Base-by-base conservation (phyloP, 1,139 yeast species). In the Petasospora rhodanensis region DNA sequence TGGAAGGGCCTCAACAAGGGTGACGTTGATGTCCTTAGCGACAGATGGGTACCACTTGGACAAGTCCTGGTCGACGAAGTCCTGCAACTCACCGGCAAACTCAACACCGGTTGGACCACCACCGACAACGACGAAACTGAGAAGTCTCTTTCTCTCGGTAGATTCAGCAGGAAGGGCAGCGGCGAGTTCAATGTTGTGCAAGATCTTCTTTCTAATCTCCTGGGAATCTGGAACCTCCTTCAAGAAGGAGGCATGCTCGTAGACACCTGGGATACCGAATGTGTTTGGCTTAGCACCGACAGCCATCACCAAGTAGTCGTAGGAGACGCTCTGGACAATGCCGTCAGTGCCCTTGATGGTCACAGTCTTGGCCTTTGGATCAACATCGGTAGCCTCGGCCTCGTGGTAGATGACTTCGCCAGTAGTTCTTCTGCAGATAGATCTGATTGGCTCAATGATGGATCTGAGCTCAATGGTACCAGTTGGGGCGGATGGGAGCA, bases 21-120 rank as follows among this genome's bases (percentile, higher is more conserved):
- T 76, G 38, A 89, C 89, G 51, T 78, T 73, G 57, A 87, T 74
- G 56, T 89, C 96, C 53, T 70, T 67, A 45, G 87, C 79, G 48
- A 87, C 74, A 52, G 75, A 85, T 30, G 96, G 96, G 66, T 83
- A 79, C 93, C 94, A 85, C 62, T 79, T 82, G 52, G 67, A 68
- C 66, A 89, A 70, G 61, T 89, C 96, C 61, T 86, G 94, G 60
- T 84, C 93, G 47, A 87, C 81, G 62, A 85, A 89, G 62, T 89
- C 97, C 62, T 84, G 94, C 51, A 89, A 66, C 63, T 89, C 96
- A 54, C 95, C 96, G 46, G 96, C 95, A 54, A 84, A 83, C 61
- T 87, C 96, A 43, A 87, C 96, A 64, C 96, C 96, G 34, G 96
- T 87, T 55, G 96, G 95, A 43, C 96, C 96, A 58, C 96, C 96